These are phyloP conservation scores for Taphrina sp. DNA, from an alignment of 1,139 yeast genomes.

Conservation along the genomic window DNA sequence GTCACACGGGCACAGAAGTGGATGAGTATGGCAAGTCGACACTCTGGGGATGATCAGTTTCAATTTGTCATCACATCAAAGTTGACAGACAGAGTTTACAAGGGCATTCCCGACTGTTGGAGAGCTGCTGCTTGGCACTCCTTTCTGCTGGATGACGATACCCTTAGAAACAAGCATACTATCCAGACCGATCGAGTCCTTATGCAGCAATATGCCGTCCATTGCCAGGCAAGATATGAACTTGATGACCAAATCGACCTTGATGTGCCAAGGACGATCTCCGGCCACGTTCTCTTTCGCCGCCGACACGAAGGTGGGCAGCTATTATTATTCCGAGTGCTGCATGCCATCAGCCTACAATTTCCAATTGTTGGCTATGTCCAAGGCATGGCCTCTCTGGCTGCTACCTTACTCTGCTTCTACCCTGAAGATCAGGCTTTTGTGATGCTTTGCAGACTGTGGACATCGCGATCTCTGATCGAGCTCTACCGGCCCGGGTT, in stretches of 20 bases:
- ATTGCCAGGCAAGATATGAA: constrained; percentile 32
- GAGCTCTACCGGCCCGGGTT: constrained; percentile 37
- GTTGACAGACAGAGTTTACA: constrained; percentile 34
- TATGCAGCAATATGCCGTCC: constrained; percentile 4
- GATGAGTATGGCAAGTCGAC: constrained; percentile 17
- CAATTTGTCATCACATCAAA: constrained; percentile 9
- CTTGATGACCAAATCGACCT: constrained; percentile 40
- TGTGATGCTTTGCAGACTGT: constrained; percentile 36
- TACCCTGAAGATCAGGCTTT: constrained; percentile 38
- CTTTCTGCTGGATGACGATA: constrained; percentile 23
- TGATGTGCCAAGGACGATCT: constrained; percentile 40
- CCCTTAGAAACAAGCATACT: constrained; percentile 30
- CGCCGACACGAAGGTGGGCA: constrained; percentile 39
- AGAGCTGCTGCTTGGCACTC: constrained; percentile 36
- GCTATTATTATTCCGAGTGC: constrained; percentile 37
- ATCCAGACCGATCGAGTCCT: constrained; percentile 7
- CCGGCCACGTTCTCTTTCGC: constrained; percentile 38
- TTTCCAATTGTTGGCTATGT: constrained; percentile 39
- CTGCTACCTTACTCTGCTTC: constrained; percentile 39
- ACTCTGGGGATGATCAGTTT: not conserved
- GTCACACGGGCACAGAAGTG: constrained; percentile 21
- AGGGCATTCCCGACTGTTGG: constrained; percentile 41
- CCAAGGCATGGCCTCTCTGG: constrained; percentile 40
- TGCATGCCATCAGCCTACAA: constrained; percentile 38
- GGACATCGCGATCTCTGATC: constrained; percentile 34